Evolutionary conservation across 2,329 filamentous ascomycete genomes (phyloP).

Genomic region (Leptographium galeiforme): DNA sequence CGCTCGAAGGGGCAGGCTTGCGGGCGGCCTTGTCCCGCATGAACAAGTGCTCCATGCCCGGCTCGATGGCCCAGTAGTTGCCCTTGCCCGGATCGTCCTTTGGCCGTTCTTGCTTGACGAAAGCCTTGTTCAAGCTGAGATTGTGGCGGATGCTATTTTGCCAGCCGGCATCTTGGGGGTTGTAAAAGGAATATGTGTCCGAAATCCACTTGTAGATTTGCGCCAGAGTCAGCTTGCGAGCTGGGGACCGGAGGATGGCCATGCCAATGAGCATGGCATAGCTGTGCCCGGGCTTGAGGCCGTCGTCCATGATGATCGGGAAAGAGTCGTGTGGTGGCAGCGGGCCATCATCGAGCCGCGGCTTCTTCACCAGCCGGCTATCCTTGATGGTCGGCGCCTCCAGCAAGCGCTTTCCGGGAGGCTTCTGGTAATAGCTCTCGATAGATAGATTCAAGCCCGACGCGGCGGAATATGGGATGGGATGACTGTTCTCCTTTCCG

Average conservation of each 20-base stretch:
- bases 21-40: constrained; percentile 70
- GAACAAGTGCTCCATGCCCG: constrained; percentile 81
- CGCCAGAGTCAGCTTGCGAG: constrained; percentile 71
- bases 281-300: constrained; percentile 77
- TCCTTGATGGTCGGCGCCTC: constrained; percentile 65
- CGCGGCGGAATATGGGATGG: constrained; percentile 34
- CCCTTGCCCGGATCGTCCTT: constrained; percentile 97
- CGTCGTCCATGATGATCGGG: constrained; percentile 70
- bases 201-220: constrained; percentile 99
- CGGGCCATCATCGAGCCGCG: constrained; percentile 41
- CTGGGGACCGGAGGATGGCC: constrained; percentile 80
- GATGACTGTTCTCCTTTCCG: constrained; percentile 44
- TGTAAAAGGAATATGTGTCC: constrained; percentile 85
- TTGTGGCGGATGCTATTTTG: constrained; percentile 99
- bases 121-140: constrained; percentile 90
- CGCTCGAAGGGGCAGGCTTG: constrained; percentile 40
- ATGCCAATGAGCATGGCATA: constrained; percentile 94
- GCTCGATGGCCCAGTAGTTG: constrained; percentile 89
- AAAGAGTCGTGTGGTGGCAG: constrained; percentile 68
- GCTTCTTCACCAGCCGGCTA: constrained; percentile 52
- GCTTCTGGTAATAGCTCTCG: constrained; percentile 39
- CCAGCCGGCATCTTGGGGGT: constrained; percentile 75
- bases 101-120: constrained; percentile 86
- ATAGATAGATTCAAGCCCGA: constrained; percentile 34
- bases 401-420: constrained; percentile 48